Evolutionary conservation across 2,329 filamentous ascomycete genomes (phyloP).

Genomic region (Bretziella fagacearum): DNA sequence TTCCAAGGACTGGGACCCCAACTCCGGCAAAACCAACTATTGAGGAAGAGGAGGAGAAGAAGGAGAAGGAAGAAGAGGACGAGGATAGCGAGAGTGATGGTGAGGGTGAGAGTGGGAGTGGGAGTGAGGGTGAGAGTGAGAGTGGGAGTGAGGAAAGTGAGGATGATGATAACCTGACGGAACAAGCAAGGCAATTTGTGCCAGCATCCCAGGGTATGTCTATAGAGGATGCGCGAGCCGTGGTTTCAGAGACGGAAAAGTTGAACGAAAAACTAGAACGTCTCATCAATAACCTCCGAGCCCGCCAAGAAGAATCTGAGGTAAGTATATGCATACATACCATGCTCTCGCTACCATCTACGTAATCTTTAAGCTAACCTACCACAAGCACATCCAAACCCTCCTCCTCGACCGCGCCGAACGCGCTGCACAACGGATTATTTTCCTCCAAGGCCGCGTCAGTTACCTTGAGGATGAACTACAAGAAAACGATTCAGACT

Average conservation of each 20-base stretch:
- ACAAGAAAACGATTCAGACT: slow-evolving; percentile 39
- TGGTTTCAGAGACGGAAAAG: slow-evolving; percentile 22
- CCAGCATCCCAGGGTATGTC: too few relatives aligned
- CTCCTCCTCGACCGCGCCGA: slow-evolving; percentile 42
- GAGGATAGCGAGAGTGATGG: slow-evolving; percentile 5
- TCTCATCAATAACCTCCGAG: slow-evolving; percentile 33
- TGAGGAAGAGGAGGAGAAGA: background rate
- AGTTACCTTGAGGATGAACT: slow-evolving; percentile 41
- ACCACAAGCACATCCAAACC: slow-evolving; percentile 39
- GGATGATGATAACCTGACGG: background rate
- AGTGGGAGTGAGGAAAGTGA: background rate
- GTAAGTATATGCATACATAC: slow-evolving; percentile 18
- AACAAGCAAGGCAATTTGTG: background rate
- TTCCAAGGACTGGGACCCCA: slow-evolving; percentile 6
- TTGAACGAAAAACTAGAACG: slow-evolving; percentile 34
- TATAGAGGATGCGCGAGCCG: slow-evolving; percentile 17
- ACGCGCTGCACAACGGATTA: slow-evolving; percentile 38
- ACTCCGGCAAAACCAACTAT: background rate
- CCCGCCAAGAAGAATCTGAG: slow-evolving; percentile 43
- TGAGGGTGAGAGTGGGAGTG: background rate
- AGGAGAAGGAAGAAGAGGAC: slow-evolving; percentile 1
- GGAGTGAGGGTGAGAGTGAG: background rate
- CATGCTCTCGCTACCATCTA: background rate
- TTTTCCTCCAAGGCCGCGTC: slow-evolving; percentile 42
- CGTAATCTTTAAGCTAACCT: slow-evolving; percentile 19